These are phyloP conservation scores for Aureobasidium sp. DNA, from an alignment of 2,329 filamentous ascomycete genomes.

Conservation along the genomic window DNA sequence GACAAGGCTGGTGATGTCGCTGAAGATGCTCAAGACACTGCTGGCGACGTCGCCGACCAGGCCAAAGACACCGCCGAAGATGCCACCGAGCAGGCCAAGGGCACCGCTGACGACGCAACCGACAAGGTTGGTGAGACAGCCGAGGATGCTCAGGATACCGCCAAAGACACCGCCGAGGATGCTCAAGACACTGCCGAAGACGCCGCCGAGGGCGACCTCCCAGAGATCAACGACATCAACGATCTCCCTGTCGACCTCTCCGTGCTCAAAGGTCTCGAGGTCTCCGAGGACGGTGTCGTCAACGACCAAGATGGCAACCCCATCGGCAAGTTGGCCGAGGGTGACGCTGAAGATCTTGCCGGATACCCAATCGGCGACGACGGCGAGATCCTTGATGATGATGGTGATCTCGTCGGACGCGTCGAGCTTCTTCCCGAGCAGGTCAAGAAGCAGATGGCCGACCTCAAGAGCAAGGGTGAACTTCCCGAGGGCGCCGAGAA, in stretches of 20 bases:
- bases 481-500: conserved; percentile 32
- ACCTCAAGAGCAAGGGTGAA: conserved; percentile 33
- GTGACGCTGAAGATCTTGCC: conserved; percentile 46
- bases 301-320: conserved; percentile 44
- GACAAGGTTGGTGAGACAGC: conserved; percentile 22
- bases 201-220: conserved; percentile 30
- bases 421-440: conserved; percentile 44
- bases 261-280: conserved; percentile 45
- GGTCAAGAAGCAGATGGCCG: conserved; percentile 36
- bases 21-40: conserved; percentile 23
- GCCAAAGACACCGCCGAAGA: conserved; percentile 28
- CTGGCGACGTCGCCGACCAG: conserved; percentile 28
- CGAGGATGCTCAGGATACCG: conserved; percentile 20
- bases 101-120: conserved; percentile 26
- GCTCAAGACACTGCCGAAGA: conserved; percentile 30
- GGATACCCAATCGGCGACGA: conserved; percentile 48
- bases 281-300: conserved; percentile 49
- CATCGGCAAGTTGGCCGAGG: conserved; percentile 45
- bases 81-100: conserved; percentile 28
- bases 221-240: conserved; percentile 28
- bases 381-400: conserved; percentile 50
- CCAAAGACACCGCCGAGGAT: conserved; percentile 29
- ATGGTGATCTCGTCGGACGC: conserved; percentile 49
- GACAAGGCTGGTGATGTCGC: conserved; percentile 24
- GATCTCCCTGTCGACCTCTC: conserved; percentile 39